These are phyloP conservation scores for Marvania coccoides DNA, from an alignment of 139 green algal species.

Conservation along the genomic window DNA sequence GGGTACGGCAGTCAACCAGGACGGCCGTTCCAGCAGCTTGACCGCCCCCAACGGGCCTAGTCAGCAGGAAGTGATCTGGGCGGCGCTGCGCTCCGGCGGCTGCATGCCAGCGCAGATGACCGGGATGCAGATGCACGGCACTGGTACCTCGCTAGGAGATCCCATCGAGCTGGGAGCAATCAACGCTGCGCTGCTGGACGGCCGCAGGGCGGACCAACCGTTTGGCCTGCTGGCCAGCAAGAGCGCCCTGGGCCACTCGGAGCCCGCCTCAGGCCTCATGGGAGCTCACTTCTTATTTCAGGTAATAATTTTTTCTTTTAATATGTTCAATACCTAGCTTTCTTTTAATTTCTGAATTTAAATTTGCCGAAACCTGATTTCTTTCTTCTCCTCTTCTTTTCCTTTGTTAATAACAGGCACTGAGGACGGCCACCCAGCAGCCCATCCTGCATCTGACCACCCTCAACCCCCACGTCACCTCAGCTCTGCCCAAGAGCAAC, in stretches of 20 bases:
- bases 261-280: slow-evolving; percentile 69
- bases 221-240: slow-evolving; percentile 64
- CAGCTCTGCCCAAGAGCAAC: slow-evolving; percentile 1
- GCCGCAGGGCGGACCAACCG: neutral
- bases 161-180: slow-evolving; percentile 74
- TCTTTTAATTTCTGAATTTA: no score
- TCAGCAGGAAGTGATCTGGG: slow-evolving; percentile 47
- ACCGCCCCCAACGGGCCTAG: slow-evolving; percentile 44
- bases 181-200: slow-evolving; percentile 7
- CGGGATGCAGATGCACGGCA: slow-evolving; percentile 34
- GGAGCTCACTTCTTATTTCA: slow-evolving; percentile 37
- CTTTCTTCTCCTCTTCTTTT: neutral
- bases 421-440: slow-evolving; percentile 1
- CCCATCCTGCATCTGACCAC: slow-evolving; percentile 58
- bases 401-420: slow-evolving; percentile 18
- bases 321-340: no score
- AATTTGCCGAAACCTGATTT: no score
- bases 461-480: slow-evolving; percentile 56
- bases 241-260: slow-evolving; percentile 70
- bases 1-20: slow-evolving; percentile 35
- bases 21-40: slow-evolving; percentile 35
- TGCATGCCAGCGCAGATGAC: neutral
- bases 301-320: no score
- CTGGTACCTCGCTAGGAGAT: slow-evolving; percentile 73
- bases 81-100: slow-evolving; percentile 38